Percentiles rank a stretch among this genome's conserved stretches.
phyloP scores from a whole-genome alignment of 2,329 filamentous ascomycete species.

The Aspergillus transmontanensis region DNA sequence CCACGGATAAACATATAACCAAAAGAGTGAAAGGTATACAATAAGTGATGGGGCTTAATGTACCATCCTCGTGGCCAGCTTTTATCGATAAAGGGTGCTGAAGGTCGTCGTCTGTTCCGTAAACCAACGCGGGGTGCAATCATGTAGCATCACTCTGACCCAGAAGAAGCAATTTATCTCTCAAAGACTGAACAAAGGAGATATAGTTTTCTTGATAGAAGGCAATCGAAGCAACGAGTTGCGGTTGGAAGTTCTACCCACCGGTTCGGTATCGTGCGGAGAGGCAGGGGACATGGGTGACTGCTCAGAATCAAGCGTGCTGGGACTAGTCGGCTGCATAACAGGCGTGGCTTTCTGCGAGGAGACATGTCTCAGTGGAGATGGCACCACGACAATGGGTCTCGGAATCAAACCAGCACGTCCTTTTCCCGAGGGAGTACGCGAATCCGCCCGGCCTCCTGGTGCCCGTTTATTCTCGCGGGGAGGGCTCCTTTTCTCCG shows the following conservation, averaged over 20 bases:
- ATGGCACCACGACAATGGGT: slow-evolving; percentile 18
- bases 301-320: neutral
- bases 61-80: neutral
- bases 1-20: neutral
- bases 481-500: neutral
- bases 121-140: neutral
- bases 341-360: slow-evolving; percentile 14
- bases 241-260: neutral
- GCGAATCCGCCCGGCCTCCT: slow-evolving; percentile 5
- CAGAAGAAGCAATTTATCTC: neutral
- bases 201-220: slow-evolving; percentile 17
- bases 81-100: neutral
- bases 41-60: neutral
- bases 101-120: too few relatives aligned
- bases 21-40: neutral
- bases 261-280: neutral
- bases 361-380: slow-evolving; percentile 11
- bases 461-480: neutral
- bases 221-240: slow-evolving; percentile 15
- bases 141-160: neutral
- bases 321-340: neutral
- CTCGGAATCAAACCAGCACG: slow-evolving; percentile 17
- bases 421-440: slow-evolving; percentile 2
- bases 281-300: neutral
- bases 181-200: slow-evolving; percentile 19